Evolutionary conservation across 2,329 filamentous ascomycete species (phyloP), one percentile per base, ranked within the genome.

Genomic region (Neurospora sp.): DNA sequence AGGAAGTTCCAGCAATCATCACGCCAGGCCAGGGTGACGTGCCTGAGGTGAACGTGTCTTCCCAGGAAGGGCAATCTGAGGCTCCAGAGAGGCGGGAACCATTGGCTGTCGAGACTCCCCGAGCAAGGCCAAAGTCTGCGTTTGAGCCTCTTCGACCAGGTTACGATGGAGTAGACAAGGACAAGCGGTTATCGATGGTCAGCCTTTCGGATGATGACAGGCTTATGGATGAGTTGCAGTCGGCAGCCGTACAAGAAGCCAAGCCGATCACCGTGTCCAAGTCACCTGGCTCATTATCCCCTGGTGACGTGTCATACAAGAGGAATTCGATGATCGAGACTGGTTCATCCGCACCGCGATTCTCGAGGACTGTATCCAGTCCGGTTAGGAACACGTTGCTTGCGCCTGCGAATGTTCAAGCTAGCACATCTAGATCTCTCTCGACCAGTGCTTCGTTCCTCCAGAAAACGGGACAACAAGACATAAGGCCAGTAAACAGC

Each of bases 221-320:
- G 17, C 87, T 94, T 72, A 91, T 96, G 87, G 91, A 96, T 70
- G 93, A 97, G 80, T 82, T 97, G 69, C 91, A 92, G 75, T 91
- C 88, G 69, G 93, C 93, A 37, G 93, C 91, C 2, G 82, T 97
- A 19, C 87, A 96, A 77, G 88, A 97, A 81, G 93, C 93, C n/a
- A 91, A 90, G 77, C 90, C 92, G 2, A 88, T 96, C 73, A 86
- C 87, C 1, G 89, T 96, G 8, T 89, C 91, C 28, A 94, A 93
- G 78, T 93, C 93, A n/a, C 92, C 93, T n/a, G 72, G 71, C n/a
- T 62, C 52, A n/a, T 36, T 62, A 6, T 62, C 52, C 28, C 52
- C 52, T 15, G 28, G 52, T 62, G 52, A 62, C 52, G 52, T 62
- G 52, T 62, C 52, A 36, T 62, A 62, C 52, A 62, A 62, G 28